Conservation (phyloP, 2,329 filamentous ascomycete species). For the Plectosphaerella cucumerina region DNA sequence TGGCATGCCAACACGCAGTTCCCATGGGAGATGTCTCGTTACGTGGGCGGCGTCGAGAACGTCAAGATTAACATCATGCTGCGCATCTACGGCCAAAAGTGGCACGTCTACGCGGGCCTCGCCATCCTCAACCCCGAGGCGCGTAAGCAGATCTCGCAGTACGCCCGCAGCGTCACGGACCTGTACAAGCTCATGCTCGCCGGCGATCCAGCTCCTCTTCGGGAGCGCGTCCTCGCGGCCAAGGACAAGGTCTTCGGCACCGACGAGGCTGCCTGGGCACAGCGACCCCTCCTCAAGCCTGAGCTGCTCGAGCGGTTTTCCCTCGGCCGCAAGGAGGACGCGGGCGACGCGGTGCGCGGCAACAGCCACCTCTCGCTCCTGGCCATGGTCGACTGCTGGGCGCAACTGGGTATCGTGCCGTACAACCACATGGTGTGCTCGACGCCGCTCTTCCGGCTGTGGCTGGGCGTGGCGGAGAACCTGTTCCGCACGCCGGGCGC, state of each 20-base stretch:
- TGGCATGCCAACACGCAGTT: conserved; percentile 96
- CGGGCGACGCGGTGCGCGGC: conserved; percentile 51
- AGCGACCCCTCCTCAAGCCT: conserved; percentile 70
- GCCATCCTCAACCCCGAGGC: conserved; percentile 95
- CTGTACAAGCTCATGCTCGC: conserved; percentile 96
- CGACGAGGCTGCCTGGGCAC: conserved; percentile 55
- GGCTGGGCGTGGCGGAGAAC: conserved; percentile 95
- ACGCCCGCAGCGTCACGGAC: conserved; percentile 86
- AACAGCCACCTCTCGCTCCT: conserved; percentile 94
- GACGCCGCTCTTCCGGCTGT: conserved; percentile 92
- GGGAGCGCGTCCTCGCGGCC: conserved; percentile 60
- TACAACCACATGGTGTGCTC: conserved; percentile 99
- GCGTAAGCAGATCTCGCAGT: conserved; percentile 88
- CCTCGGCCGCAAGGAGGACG: conserved; percentile 61
- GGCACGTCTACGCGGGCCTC: conserved; percentile 97
- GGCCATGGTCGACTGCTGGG: conserved; percentile 99
- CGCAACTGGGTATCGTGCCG: conserved; percentile 84
- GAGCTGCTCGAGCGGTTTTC: conserved; percentile 86
- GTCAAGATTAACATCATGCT: conserved; percentile 98
- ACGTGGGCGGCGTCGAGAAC: conserved; percentile 96
- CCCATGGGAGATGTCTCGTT: conserved; percentile 94
- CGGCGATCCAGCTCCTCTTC: conserved; percentile 72
- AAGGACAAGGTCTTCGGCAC: conserved; percentile 69
- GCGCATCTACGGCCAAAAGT: conserved; percentile 97
- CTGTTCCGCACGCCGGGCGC: conserved; percentile 80